Evolutionary conservation across 139 green algal genomes (phyloP).

Genomic region (Astrephomene gubernaculifera): DNA sequence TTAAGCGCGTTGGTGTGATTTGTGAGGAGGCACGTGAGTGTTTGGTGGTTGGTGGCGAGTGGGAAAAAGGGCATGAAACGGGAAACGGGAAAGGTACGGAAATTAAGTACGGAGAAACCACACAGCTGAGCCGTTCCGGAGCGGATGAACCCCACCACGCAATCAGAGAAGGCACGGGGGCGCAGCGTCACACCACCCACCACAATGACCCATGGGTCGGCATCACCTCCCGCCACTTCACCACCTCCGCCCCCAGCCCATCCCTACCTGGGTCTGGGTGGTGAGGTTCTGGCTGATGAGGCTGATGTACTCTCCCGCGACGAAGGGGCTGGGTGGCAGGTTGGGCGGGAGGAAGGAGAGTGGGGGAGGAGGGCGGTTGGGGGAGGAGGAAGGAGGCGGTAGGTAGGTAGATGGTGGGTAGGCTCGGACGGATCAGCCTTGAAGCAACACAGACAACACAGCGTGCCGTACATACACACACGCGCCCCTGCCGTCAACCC

Average conservation of each 20-base stretch:
- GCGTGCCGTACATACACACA: too few relatives aligned
- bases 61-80: not conserved
- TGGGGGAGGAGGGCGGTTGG: not conserved
- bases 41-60: not conserved
- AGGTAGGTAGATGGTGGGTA: too few relatives aligned
- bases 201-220: not conserved
- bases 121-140: not conserved
- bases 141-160: not conserved
- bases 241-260: too few relatives aligned
- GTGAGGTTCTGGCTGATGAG: constrained; percentile 14
- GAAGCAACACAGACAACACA: too few relatives aligned
- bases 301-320: constrained; percentile 37
- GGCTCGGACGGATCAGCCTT: too few relatives aligned
- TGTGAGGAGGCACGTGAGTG: not conserved
- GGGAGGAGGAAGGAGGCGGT: not conserved
- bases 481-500: too few relatives aligned
- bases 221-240: not conserved
- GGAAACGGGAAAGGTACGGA: not conserved
- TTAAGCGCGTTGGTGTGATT: not conserved
- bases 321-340: constrained; percentile 20
- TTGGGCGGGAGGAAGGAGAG: not conserved
- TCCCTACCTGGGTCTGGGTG: constrained; percentile 19
- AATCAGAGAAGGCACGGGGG: too few relatives aligned
- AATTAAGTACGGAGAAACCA: not conserved
- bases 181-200: too few relatives aligned